A percentile compares a stretch with the other conserved stretches of the same genome.
These are phyloP conservation scores for Moesziomyces globuligerus DNA, from an alignment of 1,284 basidiomycete genomes.

Conservation along the genomic window DNA sequence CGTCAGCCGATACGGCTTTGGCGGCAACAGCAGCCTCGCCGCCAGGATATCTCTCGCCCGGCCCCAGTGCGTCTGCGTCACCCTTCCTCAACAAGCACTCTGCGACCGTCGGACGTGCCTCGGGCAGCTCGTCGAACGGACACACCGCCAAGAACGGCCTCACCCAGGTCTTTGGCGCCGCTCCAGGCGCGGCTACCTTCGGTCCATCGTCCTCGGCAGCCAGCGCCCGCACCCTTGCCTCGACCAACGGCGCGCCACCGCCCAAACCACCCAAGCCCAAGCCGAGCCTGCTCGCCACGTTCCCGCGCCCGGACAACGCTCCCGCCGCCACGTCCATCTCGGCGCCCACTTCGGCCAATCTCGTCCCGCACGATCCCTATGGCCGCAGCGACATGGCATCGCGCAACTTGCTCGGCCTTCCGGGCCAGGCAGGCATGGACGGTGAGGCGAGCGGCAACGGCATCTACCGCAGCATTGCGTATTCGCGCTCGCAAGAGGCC, in stretches of 20 bases:
- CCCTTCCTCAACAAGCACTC: conserved; percentile 51
- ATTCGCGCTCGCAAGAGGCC: conserved; percentile 36
- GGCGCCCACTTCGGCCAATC: conserved; percentile 10
- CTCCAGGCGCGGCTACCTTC: conserved; percentile 11
- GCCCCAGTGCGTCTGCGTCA: conserved; percentile 34
- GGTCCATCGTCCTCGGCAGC: conserved; percentile 14
- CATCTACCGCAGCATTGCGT: conserved; percentile 15
- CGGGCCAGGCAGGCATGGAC: conserved; percentile 1
- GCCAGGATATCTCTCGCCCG: conserved; percentile 25
- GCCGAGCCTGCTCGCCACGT: conserved; percentile 31
- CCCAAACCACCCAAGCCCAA: conserved; percentile 40
- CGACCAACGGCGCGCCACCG: conserved; percentile 13
- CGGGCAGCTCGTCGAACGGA: conserved; percentile 9
- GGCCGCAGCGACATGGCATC: neutral
- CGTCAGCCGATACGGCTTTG: conserved; percentile 3
- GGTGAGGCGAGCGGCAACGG: neutral
- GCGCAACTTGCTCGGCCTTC: conserved; percentile 8
- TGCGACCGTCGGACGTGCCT: conserved; percentile 35
- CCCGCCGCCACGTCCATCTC: conserved; percentile 2
- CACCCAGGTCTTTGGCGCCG: conserved; percentile 18
- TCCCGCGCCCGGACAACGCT: conserved; percentile 12
- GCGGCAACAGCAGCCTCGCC: neutral
- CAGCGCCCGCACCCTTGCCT: neutral
- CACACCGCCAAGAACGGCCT: conserved; percentile 28
- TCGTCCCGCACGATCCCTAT: neutral